Percentiles rank a stretch among this genome's conserved stretches.
Evolutionary conservation across 2,329 filamentous ascomycete species (phyloP).

Genomic region (Penicillium sp.): DNA sequence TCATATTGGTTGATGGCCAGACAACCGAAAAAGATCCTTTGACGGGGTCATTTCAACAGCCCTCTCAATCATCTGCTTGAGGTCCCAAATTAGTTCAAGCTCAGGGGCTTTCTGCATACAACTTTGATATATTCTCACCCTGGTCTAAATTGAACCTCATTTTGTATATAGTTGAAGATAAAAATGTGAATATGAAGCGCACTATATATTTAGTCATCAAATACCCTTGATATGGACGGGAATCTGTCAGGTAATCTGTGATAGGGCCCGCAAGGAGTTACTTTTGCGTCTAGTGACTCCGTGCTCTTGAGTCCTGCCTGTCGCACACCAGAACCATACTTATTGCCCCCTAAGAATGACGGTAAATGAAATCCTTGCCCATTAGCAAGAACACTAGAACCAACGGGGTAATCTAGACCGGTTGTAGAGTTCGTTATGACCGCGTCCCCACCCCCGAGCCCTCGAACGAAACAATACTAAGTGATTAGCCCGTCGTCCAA

Average conservation of each 20-base stretch:
- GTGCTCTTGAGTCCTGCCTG: not conserved
- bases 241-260: not conserved
- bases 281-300: not conserved
- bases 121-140: not conserved
- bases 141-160: not conserved
- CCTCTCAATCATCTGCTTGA: not conserved
- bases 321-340: too few relatives aligned
- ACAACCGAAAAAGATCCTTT: not conserved
- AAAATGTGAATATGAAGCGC: not conserved
- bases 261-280: not conserved
- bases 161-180: not conserved
- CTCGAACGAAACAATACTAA: not conserved
- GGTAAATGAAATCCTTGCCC: too few relatives aligned
- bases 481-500: not conserved
- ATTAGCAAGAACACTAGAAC: not conserved
- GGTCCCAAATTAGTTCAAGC: not conserved
- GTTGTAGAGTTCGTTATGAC: not conserved
- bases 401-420: not conserved
- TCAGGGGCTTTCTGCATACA: not conserved
- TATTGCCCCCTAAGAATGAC: too few relatives aligned
- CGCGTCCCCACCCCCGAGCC: not conserved
- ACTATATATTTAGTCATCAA: too few relatives aligned
- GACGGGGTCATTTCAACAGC: too few relatives aligned
- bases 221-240: not conserved
- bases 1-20: not conserved